phyloP scores from a whole-genome alignment of 2,329 filamentous ascomycete species.

The Colletotrichum agaves region DNA sequence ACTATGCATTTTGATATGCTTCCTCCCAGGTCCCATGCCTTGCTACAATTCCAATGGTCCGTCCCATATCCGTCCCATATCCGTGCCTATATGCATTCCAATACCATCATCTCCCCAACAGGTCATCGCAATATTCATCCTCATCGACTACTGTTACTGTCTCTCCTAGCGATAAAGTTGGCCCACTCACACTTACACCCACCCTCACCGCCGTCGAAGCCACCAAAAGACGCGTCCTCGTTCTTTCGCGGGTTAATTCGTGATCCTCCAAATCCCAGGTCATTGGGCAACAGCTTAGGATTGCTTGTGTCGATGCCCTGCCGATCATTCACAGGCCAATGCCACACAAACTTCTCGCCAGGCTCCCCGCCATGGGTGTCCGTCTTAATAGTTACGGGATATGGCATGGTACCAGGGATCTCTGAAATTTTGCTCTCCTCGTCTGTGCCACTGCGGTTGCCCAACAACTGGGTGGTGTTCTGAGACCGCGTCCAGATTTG shows the following conservation, averaged over 20 bases:
- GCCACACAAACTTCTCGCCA: constrained; percentile 63
- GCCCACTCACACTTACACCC: constrained; percentile 72
- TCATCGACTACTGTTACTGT: constrained; percentile 1
- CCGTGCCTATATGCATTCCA: neutral
- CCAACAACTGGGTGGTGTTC: constrained; percentile 55
- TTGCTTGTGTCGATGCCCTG: constrained; percentile 57
- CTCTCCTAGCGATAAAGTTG: constrained; percentile 56
- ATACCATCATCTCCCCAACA: neutral
- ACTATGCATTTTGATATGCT: constrained; percentile 14
- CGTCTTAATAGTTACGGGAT: constrained; percentile 68
- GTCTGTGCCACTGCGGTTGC: constrained; percentile 41
- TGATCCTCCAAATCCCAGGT: constrained; percentile 61
- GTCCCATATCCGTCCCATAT: constrained; percentile 2
- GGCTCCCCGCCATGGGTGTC: constrained; percentile 72
- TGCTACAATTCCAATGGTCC: neutral
- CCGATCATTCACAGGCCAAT: constrained; percentile 60
- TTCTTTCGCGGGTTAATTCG: constrained; percentile 62
- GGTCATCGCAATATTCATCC: neutral
- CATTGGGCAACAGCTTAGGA: constrained; percentile 58
- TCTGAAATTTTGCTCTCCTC: constrained; percentile 41
- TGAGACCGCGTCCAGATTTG: constrained; percentile 71
- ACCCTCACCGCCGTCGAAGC: constrained; percentile 71
- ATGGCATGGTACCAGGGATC: constrained; percentile 70
- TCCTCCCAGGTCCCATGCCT: neutral
- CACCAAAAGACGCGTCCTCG: constrained; percentile 61